phyloP scores from a whole-genome alignment of 202 grass and related monocot genomes.

The Miscanthus sacchariflorus region DNA sequence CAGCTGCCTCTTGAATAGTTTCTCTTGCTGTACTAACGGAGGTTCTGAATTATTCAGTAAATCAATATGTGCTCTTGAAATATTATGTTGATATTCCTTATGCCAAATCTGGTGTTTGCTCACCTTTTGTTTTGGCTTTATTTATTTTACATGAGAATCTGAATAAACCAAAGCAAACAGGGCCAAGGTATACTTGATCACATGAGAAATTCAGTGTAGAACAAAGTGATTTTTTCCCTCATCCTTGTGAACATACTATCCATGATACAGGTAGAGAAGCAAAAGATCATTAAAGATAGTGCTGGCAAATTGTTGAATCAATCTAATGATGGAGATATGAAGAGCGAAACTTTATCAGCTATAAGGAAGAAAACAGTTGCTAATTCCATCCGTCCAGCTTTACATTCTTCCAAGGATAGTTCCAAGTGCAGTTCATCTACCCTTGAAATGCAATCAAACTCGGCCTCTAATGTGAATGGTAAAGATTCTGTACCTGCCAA shows the following conservation, averaged over 20 bases:
- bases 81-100: background rate
- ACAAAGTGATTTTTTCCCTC: background rate
- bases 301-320: constrained; percentile 53
- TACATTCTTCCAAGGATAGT: constrained; percentile 45
- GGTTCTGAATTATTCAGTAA: constrained; percentile 22
- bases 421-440: constrained; percentile 42
- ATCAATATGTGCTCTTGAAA: constrained; percentile 3
- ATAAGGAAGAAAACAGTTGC: constrained; percentile 44
- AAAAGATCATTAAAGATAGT: constrained; percentile 80
- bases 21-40: background rate
- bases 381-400: constrained; percentile 23
- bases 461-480: constrained; percentile 42
- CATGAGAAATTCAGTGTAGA: constrained; percentile 24
- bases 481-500: constrained; percentile 53
- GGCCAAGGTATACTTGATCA: background rate
- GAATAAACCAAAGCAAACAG: background rate
- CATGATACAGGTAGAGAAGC: constrained; percentile 81
- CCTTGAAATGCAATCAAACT: constrained; percentile 43
- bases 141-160: constrained; percentile 12
- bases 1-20: constrained; percentile 7
- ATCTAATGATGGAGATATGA: constrained; percentile 38
- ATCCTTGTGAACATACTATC: constrained; percentile 32
- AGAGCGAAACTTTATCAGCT: constrained; percentile 29
- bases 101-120: background rate
- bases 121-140: background rate